These are phyloP conservation scores for Leucoagaricus sp. DNA, from an alignment of 1,284 basidiomycete species.

Conservation along the genomic window DNA sequence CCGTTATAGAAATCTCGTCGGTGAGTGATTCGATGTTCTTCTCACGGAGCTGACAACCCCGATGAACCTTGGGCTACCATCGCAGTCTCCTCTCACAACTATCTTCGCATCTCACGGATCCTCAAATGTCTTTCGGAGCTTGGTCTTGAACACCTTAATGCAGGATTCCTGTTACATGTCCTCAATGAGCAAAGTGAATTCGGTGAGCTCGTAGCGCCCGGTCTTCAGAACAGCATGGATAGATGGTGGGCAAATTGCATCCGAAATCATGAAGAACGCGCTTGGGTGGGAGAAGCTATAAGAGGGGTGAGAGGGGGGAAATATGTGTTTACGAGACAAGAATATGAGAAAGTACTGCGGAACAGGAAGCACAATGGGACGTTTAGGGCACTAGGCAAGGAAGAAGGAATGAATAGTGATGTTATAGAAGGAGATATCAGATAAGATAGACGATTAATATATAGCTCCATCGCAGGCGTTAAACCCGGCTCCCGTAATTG, in stretches of 20 bases:
- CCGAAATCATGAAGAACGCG: slow-evolving; percentile 57
- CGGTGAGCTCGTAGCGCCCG: slow-evolving; percentile 47
- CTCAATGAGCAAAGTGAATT: slow-evolving; percentile 70
- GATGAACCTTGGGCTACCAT: not conserved
- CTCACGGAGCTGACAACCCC: slow-evolving; percentile 10
- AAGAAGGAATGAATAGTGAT: not conserved
- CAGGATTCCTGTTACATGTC: slow-evolving; percentile 69
- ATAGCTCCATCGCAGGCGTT: not conserved
- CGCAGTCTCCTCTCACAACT: slow-evolving; percentile 67
- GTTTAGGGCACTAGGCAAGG: slow-evolving; percentile 23
- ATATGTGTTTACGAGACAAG: slow-evolving; percentile 55
- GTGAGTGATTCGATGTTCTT: slow-evolving; percentile 44
- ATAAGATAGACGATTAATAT: slow-evolving; percentile 13
- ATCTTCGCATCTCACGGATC: slow-evolving; percentile 77
- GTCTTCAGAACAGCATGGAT: slow-evolving; percentile 66
- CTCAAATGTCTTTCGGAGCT: slow-evolving; percentile 75
- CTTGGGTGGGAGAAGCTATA: slow-evolving; percentile 53
- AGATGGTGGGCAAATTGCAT: slow-evolving; percentile 79
- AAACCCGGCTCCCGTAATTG: slow-evolving; percentile 1
- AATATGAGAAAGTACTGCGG: slow-evolving; percentile 51
- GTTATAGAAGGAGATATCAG: slow-evolving; percentile 12
- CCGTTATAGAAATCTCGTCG: slow-evolving; percentile 63
- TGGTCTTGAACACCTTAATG: slow-evolving; percentile 61
- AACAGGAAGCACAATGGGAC: slow-evolving; percentile 39
- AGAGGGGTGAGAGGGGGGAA: slow-evolving; percentile 44